Conservation (phyloP, 805 yeast genomes). For the Teunomyces panamensis region DNA sequence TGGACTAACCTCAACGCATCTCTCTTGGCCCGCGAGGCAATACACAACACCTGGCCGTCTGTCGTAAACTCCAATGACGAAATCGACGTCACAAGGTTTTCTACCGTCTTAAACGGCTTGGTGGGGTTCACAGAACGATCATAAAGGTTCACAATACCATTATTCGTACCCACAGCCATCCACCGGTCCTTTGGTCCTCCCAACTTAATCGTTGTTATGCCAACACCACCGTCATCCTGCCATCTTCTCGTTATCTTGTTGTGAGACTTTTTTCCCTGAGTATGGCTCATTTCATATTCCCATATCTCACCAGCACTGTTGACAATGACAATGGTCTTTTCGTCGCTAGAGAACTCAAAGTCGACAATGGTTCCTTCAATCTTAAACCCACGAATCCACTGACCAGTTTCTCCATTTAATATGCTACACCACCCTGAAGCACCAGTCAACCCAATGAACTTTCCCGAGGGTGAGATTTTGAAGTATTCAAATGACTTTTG, state of each 20-base stretch:
- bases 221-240: constrained; percentile 84
- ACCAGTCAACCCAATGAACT: constrained; percentile 72
- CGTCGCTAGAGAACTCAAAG: constrained; percentile 60
- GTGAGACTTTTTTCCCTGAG: constrained; percentile 4
- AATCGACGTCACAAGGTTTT: constrained; percentile 78
- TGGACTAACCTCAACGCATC: constrained; percentile 88
- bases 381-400: constrained; percentile 83
- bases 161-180: constrained; percentile 84
- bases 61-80: constrained; percentile 69
- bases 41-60: constrained; percentile 86
- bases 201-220: constrained; percentile 70
- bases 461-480: constrained; percentile 70
- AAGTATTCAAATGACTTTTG: constrained; percentile 89
- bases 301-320: constrained; percentile 83
- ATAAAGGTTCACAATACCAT: constrained; percentile 87
- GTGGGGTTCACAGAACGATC: constrained; percentile 43
- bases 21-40: constrained; percentile 80
- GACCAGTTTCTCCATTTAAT: constrained; percentile 73
- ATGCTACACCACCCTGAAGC: constrained; percentile 89
- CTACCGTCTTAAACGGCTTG: constrained; percentile 63
- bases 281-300: constrained; percentile 56
- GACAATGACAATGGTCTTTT: constrained; percentile 49
- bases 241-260: constrained; percentile 61
- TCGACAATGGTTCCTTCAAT: constrained; percentile 85
- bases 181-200: constrained; percentile 73